These are phyloP conservation scores for Tulasnella sp. DNA, from an alignment of 768 basidiomycete genomes.

Conservation along the genomic window DNA sequence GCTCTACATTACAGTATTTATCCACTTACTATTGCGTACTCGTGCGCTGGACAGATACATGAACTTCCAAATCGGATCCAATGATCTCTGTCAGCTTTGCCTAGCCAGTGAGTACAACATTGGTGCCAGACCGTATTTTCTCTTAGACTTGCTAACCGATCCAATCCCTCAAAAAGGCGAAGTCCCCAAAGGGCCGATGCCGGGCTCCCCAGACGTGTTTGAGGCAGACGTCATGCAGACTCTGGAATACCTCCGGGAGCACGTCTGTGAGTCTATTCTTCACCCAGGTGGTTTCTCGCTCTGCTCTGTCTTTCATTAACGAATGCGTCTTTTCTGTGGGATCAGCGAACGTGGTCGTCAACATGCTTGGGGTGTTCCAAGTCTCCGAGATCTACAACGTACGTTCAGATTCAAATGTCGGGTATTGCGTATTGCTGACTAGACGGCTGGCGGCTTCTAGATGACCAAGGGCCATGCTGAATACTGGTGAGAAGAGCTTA, in stretches of 20 bases:
- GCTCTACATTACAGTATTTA: not conserved
- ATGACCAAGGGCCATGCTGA: not conserved
- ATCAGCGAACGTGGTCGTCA: constrained; percentile 16
- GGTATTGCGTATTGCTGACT: not conserved
- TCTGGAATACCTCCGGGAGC: constrained; percentile 12
- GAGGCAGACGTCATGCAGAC: constrained; percentile 15
- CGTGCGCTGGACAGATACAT: constrained; percentile 15
- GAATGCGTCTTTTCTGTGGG: not conserved
- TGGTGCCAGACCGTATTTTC: not conserved
- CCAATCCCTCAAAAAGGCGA: not conserved
- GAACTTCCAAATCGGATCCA: constrained; percentile 19
- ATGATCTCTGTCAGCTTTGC: constrained; percentile 18
- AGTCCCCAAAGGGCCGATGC: not conserved
- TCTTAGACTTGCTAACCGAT: not conserved
- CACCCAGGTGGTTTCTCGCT: not conserved
- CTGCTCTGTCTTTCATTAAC: not conserved
- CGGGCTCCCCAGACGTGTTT: constrained; percentile 15
- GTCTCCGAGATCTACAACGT: constrained; percentile 19
- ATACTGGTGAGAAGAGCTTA: constrained; percentile 5
- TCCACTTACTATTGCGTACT: not conserved
- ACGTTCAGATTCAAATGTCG: not conserved
- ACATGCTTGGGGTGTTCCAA: constrained; percentile 17
- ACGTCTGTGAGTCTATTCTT: constrained; percentile 12
- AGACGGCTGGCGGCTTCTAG: not conserved
- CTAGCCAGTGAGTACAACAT: not conserved